A percentile compares a stretch with the other conserved stretches of the same genome.
Evolutionary conservation across 2,329 filamentous ascomycete genomes (phyloP).

Genomic region (Fusarium palustre): DNA sequence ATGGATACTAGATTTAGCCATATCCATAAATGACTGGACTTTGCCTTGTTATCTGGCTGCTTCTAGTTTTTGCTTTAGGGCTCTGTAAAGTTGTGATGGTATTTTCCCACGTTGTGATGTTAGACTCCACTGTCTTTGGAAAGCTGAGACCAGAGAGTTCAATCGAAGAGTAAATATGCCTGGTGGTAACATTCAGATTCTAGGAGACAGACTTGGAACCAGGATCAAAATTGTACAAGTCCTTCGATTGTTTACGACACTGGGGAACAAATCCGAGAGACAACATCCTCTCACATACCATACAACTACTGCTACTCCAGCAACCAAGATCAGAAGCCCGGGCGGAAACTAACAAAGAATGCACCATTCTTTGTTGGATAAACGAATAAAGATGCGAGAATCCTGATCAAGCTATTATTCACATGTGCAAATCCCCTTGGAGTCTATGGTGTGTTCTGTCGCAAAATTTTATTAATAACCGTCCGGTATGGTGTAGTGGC

Average conservation of each 20-base stretch:
- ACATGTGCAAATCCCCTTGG: not conserved
- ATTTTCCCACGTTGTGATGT: not conserved
- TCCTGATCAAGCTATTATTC: not conserved
- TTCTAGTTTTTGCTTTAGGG: not conserved
- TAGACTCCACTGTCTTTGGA: too few species aligned
- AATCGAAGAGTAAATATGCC: not conserved
- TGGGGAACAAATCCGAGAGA: not conserved
- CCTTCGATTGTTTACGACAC: not conserved
- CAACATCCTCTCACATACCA: not conserved
- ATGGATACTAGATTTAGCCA: not conserved
- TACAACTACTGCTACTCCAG: not conserved
- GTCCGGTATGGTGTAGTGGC: slow-evolving; percentile 50
- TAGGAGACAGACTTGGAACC: not conserved
- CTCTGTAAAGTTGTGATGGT: not conserved
- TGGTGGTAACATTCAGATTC: not conserved
- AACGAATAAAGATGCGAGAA: too few species aligned
- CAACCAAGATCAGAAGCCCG: not conserved
- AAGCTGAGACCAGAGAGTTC: not conserved
- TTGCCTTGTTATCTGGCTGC: not conserved
- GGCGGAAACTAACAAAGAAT: not conserved
- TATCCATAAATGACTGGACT: not conserved
- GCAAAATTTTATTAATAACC: not conserved
- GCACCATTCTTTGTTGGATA: not conserved
- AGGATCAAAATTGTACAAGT: not conserved
- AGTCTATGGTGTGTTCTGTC: not conserved